These are phyloP conservation scores for Gymnopus androsaceus DNA, from an alignment of 1,284 basidiomycete genomes.

Conservation along the genomic window DNA sequence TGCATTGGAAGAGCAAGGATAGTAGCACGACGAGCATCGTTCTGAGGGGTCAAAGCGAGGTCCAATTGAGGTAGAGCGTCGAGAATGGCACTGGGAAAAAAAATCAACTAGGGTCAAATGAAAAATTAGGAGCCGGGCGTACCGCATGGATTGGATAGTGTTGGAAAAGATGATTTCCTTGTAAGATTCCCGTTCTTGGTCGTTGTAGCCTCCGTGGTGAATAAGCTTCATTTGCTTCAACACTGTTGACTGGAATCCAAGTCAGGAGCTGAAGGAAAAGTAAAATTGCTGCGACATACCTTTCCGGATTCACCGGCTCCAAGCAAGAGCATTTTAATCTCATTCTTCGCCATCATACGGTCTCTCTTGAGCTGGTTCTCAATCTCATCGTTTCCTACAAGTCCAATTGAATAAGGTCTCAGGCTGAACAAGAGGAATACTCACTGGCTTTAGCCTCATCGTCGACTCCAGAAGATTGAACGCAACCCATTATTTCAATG, in stretches of 20 bases:
- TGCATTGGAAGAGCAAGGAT: slow-evolving; percentile 85
- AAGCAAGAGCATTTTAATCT: slow-evolving; percentile 90
- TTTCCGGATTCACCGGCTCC: slow-evolving; percentile 94
- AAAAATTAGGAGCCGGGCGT: slow-evolving; percentile 38
- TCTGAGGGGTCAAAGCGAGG: slow-evolving; percentile 45
- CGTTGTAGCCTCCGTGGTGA: slow-evolving; percentile 89
- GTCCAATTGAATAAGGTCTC: neutral
- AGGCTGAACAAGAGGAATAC: slow-evolving; percentile 34
- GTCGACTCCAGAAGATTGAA: slow-evolving; percentile 69
- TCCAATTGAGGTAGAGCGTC: slow-evolving; percentile 81
- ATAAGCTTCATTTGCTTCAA: slow-evolving; percentile 98
- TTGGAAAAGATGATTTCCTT: slow-evolving; percentile 98
- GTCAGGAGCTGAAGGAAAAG: neutral
- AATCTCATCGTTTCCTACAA: slow-evolving; percentile 88
- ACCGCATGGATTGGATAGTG: slow-evolving; percentile 95
- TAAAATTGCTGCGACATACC: slow-evolving; percentile 46
- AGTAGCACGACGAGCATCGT: slow-evolving; percentile 76
- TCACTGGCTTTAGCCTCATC: slow-evolving; percentile 81
- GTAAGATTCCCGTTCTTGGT: slow-evolving; percentile 91
- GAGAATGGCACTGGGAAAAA: slow-evolving; percentile 66
- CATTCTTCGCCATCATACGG: slow-evolving; percentile 89
- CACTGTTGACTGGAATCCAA: slow-evolving; percentile 71
- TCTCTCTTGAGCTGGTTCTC: slow-evolving; percentile 95
- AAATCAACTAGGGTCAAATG: neutral
- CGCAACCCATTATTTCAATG: slow-evolving; percentile 77